These are phyloP conservation scores for Adenanthera pavonina DNA, from an alignment of 306 rosid species.

Conservation along the genomic window DNA sequence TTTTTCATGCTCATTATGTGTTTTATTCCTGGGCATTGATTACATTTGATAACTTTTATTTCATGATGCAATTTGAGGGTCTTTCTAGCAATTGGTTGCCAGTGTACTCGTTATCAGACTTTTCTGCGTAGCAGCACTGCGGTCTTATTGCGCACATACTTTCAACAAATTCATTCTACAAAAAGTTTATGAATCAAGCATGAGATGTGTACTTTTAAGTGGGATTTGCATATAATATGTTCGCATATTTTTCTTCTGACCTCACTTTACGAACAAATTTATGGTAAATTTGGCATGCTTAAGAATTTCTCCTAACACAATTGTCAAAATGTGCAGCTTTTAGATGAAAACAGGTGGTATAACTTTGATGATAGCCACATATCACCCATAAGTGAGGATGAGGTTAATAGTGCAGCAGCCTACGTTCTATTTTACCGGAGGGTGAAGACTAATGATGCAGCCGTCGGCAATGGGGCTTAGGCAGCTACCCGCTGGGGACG, in stretches of 20 bases:
- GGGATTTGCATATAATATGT: not conserved
- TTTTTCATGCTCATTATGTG: not conserved
- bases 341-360: constrained; percentile 94
- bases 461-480: constrained; percentile 64
- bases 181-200: not conserved
- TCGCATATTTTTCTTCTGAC: not conserved
- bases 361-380: constrained; percentile 92
- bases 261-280: not conserved
- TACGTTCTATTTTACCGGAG: constrained; percentile 94
- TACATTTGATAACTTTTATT: not conserved
- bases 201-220: not conserved
- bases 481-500: constrained; percentile 36
- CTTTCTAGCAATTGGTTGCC: not conserved
- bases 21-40: not conserved
- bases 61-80: not conserved
- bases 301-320: not conserved
- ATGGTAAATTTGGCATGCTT: not conserved
- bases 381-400: constrained; percentile 88
- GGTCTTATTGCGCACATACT: not conserved
- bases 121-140: constrained; percentile 25
- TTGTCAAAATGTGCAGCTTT: constrained; percentile 61
- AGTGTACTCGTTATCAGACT: not conserved
- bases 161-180: not conserved
- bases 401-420: constrained; percentile 88
- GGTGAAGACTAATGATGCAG: constrained; percentile 64